These are phyloP conservation scores for Rhizophlyctis rosea DNA, from an alignment of 192 early-diverging fungal genomes.

Conservation along the genomic window DNA sequence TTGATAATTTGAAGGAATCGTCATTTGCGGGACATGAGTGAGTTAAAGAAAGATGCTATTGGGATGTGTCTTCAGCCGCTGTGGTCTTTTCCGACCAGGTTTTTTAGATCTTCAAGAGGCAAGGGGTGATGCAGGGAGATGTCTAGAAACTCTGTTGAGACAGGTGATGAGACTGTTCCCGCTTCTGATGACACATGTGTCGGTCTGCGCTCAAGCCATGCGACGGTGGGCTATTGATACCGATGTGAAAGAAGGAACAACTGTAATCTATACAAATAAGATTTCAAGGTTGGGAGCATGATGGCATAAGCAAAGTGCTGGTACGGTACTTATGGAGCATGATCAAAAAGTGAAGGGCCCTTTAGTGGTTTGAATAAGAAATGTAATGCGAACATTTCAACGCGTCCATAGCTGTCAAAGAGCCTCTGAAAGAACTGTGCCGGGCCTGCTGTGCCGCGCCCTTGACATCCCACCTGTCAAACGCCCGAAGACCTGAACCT, in stretches of 20 bases:
- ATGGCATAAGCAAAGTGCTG: no score
- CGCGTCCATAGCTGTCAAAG: no score
- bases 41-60: no score
- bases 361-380: no score
- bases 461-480: no score
- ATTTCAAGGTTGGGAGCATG: slow-evolving; percentile 11
- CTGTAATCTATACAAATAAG: slow-evolving; percentile 11
- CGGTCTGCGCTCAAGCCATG: slow-evolving; percentile 18
- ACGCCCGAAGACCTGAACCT: no score
- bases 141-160: slow-evolving; percentile 9
- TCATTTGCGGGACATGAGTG: slow-evolving; percentile 46
- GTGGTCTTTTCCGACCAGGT: slow-evolving; percentile 64
- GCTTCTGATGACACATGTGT: slow-evolving; percentile 19
- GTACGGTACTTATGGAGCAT: no score
- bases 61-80: no score
- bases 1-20: slow-evolving; percentile 59
- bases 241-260: not conserved
- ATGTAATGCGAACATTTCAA: no score
- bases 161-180: slow-evolving; percentile 11
- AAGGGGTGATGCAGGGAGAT: slow-evolving; percentile 18
- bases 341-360: no score
- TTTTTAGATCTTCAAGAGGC: slow-evolving; percentile 49
- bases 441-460: no score
- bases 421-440: no score
- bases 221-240: not conserved